Conservation (phyloP, 208 protist species). For the Lotmaria passim region DNA sequence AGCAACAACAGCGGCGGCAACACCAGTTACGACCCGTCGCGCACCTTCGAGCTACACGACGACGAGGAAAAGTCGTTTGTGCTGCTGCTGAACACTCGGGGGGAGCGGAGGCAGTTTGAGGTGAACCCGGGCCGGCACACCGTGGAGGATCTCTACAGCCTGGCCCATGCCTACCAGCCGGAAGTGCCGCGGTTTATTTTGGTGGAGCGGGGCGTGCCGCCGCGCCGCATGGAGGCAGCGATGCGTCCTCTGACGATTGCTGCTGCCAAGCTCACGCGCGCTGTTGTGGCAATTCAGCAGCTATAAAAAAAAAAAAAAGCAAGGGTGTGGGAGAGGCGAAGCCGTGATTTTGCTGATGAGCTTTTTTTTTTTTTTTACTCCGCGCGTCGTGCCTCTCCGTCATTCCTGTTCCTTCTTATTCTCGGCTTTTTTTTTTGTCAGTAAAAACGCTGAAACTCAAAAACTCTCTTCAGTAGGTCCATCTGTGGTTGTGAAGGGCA, state of each 20-base stretch:
- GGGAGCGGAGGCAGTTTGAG: conserved; percentile 61
- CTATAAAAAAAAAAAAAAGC: conserved; percentile 24
- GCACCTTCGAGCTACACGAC: conserved; percentile 40
- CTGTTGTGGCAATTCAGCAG: conserved; percentile 64
- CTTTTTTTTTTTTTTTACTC: too few relatives aligned
- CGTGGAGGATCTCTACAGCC: conserved; percentile 72
- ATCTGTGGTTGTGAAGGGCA: too few relatives aligned
- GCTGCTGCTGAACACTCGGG: conserved; percentile 65
- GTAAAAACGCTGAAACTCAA: too few relatives aligned
- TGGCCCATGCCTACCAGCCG: conserved; percentile 56
- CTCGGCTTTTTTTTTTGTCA: too few relatives aligned
- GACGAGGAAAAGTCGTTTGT: conserved; percentile 62
- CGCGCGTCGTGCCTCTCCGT: too few relatives aligned
- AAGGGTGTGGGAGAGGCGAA: not conserved
- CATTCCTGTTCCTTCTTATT: too few relatives aligned
- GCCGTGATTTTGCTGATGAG: not conserved
- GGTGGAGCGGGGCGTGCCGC: conserved; percentile 72
- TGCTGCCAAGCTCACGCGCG: conserved; percentile 61
- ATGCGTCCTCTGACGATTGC: conserved; percentile 54
- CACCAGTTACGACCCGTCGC: conserved; percentile 19
- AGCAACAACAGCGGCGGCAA: not conserved
- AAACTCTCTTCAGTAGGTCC: too few relatives aligned
- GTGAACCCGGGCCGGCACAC: conserved; percentile 81
- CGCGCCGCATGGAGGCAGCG: conserved; percentile 47
- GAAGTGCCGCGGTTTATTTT: conserved; percentile 48